A percentile compares a stretch with the other conserved stretches of the same genome.
Evolutionary conservation across 805 yeast species (phyloP).

Genomic region (Vanderwaltozyma verrucispora): DNA sequence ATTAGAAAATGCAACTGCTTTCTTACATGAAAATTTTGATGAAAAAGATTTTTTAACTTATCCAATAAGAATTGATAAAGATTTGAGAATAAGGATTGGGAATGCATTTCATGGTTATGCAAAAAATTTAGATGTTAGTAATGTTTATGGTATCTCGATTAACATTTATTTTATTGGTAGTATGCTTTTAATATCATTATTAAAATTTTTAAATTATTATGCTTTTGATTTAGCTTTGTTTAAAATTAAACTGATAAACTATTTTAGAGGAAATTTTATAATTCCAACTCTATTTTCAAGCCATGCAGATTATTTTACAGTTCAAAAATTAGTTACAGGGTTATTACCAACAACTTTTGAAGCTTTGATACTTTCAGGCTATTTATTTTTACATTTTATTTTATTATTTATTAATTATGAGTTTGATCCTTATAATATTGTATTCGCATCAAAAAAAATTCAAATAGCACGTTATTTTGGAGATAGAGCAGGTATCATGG

Average conservation of each 20-base stretch:
- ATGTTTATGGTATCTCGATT: constrained; percentile 7
- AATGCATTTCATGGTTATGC: constrained; percentile 13
- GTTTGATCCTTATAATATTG: constrained; percentile 10
- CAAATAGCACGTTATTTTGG: constrained; percentile 28
- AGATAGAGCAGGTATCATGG: constrained; percentile 39
- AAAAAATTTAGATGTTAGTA: constrained; percentile 14
- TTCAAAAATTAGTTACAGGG: constrained; percentile 6
- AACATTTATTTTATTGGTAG: constrained; percentile 9
- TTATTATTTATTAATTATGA: constrained; percentile 8
- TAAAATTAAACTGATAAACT: constrained; percentile 5
- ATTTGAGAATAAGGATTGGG: constrained; percentile 4
- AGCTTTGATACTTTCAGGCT: constrained; percentile 10
- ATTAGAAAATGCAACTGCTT: constrained; percentile 11
- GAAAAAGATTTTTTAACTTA: constrained; percentile 1
- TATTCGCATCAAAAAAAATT: constrained; percentile 6
- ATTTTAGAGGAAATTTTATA: constrained; percentile 10
- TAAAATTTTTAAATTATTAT: constrained; percentile 7
- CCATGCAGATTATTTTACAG: constrained; percentile 14
- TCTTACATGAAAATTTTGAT: not conserved
- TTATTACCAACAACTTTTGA: constrained; percentile 18
- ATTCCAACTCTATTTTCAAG: constrained; percentile 10
- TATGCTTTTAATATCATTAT: constrained; percentile 3
- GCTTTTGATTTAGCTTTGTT: constrained; percentile 6
- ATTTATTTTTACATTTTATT: constrained; percentile 9
- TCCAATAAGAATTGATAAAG: constrained; percentile 8